Base-by-base conservation (phyloP, 1,139 yeast genomes). In the Cylindricascospora bacillispora region DNA sequence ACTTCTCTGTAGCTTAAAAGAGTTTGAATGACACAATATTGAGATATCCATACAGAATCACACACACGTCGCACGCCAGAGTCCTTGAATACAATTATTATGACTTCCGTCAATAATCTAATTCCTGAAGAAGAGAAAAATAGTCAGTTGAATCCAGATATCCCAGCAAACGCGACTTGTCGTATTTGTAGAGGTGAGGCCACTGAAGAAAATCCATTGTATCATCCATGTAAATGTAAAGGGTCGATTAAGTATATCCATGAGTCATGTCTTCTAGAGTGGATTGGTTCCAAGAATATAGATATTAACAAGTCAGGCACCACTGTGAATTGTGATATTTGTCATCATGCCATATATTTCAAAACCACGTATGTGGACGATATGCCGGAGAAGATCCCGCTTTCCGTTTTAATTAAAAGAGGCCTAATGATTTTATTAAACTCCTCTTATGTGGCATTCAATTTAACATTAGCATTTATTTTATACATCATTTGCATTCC, bases 241-340 rank as follows among this genome's bases (percentile, higher is more conserved):
- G 99, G 99, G 2, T 79, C 94, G 17, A 92, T 89, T 49, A 80
- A 80, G 52, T 85, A 75, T 48, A 82, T 89, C 34, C 99, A 89
- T 56, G 93, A 89, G 53, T 92, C 78, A 29, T 89, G 98, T 57
- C 59, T 89, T 28, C 62, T 76, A 45, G 93, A 83, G 49, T 89
- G 99, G 99, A 65, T 89, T 24, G 65, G 43, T 9, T 46, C 55
- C 9, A 49, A 52, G 29, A 44, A 47, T 32, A 35, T 50, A 10
- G 52, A 51, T 33, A 41, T 49, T 19, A 47, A 34, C 37, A 51
- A 44, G 31, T 54, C 61, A 15, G 56, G 57, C 22, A 47, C 55
- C 13, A 49, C 68, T 25, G 68, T 73, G 27, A 66, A 70, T 26
- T 89, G 99, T 64, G 98, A 89, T 52, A 81, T 89, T 21, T 89